A percentile compares a stretch with the other conserved stretches of the same genome.
Evolutionary conservation across 2,329 filamentous ascomycete genomes (phyloP).

Genomic region (Arthroderma sp.): DNA sequence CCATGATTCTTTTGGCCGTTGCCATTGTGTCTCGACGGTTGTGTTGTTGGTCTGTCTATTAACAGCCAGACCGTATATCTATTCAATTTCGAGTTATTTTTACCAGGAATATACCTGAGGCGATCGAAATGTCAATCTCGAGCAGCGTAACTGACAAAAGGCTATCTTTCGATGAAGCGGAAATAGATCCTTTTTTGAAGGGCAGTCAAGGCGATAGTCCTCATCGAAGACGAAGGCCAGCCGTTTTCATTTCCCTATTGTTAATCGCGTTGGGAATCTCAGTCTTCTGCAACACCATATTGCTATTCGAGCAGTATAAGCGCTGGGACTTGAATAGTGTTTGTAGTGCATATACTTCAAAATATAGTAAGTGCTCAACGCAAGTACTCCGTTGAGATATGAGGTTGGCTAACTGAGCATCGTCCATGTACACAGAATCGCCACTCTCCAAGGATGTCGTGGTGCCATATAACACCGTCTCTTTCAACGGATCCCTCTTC

Average conservation of each 20-base stretch:
- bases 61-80: no score
- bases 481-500: constrained; percentile 48
- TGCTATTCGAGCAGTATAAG: constrained; percentile 9
- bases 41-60: no score
- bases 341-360: constrained; percentile 11
- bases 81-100: no score
- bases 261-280: constrained; percentile 9
- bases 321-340: constrained; percentile 6
- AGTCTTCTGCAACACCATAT: constrained; percentile 13
- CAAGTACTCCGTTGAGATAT: neutral
- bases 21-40: no score
- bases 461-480: constrained; percentile 31
- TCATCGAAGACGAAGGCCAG: neutral
- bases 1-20: no score
- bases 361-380: constrained; percentile 7
- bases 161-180: neutral
- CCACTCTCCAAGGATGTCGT: constrained; percentile 32
- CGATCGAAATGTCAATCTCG: neutral
- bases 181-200: neutral
- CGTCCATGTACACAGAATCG: constrained; percentile 9
- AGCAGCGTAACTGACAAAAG: neutral
- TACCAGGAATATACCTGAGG: no score
- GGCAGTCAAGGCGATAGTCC: neutral
- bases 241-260: neutral
- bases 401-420: neutral